Evolutionary conservation across 2,329 filamentous ascomycete genomes (phyloP), one percentile per base, ranked within the genome.

Genomic region (Paraconiothyrium brasiliense): DNA sequence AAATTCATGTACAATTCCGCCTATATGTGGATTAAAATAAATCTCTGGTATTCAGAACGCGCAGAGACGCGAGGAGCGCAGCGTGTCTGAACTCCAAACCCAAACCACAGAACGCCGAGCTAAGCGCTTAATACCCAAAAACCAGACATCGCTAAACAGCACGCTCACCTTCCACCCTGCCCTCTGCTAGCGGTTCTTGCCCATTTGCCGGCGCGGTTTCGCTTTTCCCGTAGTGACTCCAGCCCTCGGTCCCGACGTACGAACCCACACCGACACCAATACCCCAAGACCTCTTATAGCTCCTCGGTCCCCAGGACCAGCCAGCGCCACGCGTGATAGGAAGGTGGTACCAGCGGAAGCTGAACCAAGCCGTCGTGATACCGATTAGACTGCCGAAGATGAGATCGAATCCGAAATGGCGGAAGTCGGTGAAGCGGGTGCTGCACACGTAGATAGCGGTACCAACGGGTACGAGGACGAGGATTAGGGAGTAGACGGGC

Each of bases 401-500:
- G 67, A 97, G 92, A 67, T 98, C 94, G 76, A 97, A 94, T n/a
- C 90, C 93, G 76, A 94, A 92, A 78, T 98, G 94, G 43, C 92
- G 89, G 81, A 90, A 96, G 77, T 97, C 90, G 62, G 90, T 93
- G 86, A 90, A 98, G 11, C 94, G 90, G 1, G 92, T 94, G 32
- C 89, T 87, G n/a, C 90, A 85, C 64, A 97, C 91, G 80, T 93
- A 97, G 65, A 93, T 86, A 5, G 93, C 90, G 1, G 87, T 82
- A 59, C 89, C 90, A 66, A 93, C 86, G 2, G 94, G 94, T 1
- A 92, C 78, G 20, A 93, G 82, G 2, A 88, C 85, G 37, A 94
- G 76, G 48, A 90, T 81, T 13, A 97, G 84, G 2, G 95, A 88
- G 73, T 93, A 94, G 8, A 94, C 81, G 0, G 94, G 94, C 0